A percentile compares a stretch with the other conserved stretches of the same genome.
phyloP scores from a whole-genome alignment of 371 early-diverging fungal species.

The Gilbertella persicaria region DNA sequence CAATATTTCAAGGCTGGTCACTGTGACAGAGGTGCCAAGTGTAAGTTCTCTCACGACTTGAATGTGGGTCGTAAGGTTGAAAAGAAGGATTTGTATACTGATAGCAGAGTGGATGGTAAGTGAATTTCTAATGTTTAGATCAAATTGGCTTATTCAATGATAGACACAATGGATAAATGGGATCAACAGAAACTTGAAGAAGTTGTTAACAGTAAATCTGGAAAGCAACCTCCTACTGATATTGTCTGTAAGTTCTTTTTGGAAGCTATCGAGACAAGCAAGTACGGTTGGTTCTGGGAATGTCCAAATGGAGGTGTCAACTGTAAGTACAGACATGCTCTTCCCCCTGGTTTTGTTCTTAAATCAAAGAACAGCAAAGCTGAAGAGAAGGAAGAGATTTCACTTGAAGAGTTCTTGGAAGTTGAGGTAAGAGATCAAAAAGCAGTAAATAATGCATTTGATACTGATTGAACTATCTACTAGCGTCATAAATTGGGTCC shows the following conservation, averaged over 20 bases:
- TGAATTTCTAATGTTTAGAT: neutral
- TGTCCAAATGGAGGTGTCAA: slow-evolving; percentile 90
- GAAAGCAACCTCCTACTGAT: slow-evolving; percentile 89
- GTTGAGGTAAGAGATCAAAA: slow-evolving; percentile 66
- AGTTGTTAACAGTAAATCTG: slow-evolving; percentile 85
- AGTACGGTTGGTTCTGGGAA: slow-evolving; percentile 99
- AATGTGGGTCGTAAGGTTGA: slow-evolving; percentile 85
- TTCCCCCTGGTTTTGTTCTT: slow-evolving; percentile 97
- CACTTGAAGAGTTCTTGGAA: slow-evolving; percentile 96
- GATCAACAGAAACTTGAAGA: slow-evolving; percentile 90
- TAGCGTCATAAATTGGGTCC: slow-evolving; percentile 93
- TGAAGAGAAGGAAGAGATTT: slow-evolving; percentile 80
- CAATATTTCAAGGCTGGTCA: slow-evolving; percentile 89
- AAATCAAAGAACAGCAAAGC: slow-evolving; percentile 84
- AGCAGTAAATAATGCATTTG: too few species aligned
- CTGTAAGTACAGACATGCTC: slow-evolving; percentile 96
- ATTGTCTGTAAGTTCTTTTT: slow-evolving; percentile 99
- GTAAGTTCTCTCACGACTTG: slow-evolving; percentile 98
- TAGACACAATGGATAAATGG: slow-evolving; percentile 96
- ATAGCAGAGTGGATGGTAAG: slow-evolving; percentile 62
- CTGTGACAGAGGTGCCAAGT: slow-evolving; percentile 93
- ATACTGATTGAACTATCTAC: neutral
- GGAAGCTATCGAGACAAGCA: slow-evolving; percentile 96
- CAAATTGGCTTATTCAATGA: neutral
- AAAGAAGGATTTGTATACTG: slow-evolving; percentile 94